Evolutionary conservation across 768 basidiomycete genomes (phyloP), one percentile per base, ranked within the genome.

Genomic region (Infundibulicybe gibba): DNA sequence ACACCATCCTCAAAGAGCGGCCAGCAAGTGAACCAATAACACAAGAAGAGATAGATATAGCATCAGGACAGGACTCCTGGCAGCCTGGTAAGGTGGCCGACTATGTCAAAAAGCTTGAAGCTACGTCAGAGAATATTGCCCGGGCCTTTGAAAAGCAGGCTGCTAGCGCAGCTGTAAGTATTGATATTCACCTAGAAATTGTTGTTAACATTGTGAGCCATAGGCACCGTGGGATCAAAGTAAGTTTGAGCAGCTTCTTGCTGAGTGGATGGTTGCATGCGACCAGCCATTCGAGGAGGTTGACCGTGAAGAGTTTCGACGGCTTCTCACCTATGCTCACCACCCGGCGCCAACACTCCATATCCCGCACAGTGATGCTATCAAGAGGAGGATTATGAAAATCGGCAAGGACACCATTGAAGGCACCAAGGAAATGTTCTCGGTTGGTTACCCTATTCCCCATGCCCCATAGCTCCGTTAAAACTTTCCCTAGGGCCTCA

Each of bases 131-230:
- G 44, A 47, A 35, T 52, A 62, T 49, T 48, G 45, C 17, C 20
- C 32, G 44, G 31, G 51, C 56, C 54, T 32, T 62, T 50, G 60
- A 53, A 53, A 45, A 54, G 52, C 41, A 57, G 32, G 32, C 40
- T 40, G 38, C 25, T 30, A 39, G 25, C 8, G 47, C 37, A 15
- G 32, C 17, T 20, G 41, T 44, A 41, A 48, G 41, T n/a, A 30
- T 41, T 32, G 11, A 15, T 17, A 16, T 48, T 20, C 15, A 20
- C 20, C 25, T 8, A 25, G n/a, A 37, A 19, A 13, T 30, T 32
- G 21, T 38, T 8, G 4, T 8, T 25, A 8, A 25, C 25, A 33
- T 9, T 38, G 32, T 30, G 14, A 31, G 15, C 32, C 31, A 9
- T 14, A 51, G 50, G 47, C 15, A 5, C 37, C 25, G 13, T 51